Conservation (phyloP, 768 basidiomycete species). For the Mycena sanguinolenta region DNA sequence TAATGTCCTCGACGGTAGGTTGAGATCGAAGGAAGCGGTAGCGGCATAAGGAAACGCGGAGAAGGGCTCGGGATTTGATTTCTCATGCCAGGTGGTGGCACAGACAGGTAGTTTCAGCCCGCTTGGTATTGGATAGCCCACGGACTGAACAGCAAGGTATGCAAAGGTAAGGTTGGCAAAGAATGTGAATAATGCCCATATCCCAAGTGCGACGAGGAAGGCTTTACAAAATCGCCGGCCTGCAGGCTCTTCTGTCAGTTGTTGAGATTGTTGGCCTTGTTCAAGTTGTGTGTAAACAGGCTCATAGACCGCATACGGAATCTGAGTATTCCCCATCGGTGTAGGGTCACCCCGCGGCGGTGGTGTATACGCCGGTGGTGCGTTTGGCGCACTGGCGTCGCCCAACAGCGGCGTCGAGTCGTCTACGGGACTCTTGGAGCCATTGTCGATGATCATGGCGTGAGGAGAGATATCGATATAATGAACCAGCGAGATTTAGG, state of each 20-base stretch:
- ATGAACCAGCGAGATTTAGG: background rate
- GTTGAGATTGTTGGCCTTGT: background rate
- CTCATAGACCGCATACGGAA: constrained; percentile 21
- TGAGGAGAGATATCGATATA: background rate
- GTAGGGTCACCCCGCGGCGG: background rate
- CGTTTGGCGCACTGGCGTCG: constrained; percentile 15
- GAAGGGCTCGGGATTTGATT: constrained; percentile 9
- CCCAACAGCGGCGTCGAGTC: constrained; percentile 26
- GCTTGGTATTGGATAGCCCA: constrained; percentile 9
- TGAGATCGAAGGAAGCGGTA: constrained; percentile 33
- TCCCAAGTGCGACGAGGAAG: constrained; percentile 29
- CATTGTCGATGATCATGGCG: constrained; percentile 32
- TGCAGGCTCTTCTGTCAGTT: constrained; percentile 18
- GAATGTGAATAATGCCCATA: constrained; percentile 30
- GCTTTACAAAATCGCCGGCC: constrained; percentile 25
- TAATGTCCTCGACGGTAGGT: constrained; percentile 43
- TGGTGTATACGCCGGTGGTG: constrained; percentile 32
- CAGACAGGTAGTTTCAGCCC: constrained; percentile 17
- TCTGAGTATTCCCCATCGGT: constrained; percentile 11
- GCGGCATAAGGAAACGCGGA: constrained; percentile 33
- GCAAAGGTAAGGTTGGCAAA: constrained; percentile 33
- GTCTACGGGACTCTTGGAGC: constrained; percentile 20
- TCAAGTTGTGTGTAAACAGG: constrained; percentile 7
- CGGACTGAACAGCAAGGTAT: constrained; percentile 24
- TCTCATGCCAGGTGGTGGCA: constrained; percentile 18